phyloP scores from a whole-genome alignment of 768 basidiomycete genomes.

The Psilocybe tampanensis region DNA sequence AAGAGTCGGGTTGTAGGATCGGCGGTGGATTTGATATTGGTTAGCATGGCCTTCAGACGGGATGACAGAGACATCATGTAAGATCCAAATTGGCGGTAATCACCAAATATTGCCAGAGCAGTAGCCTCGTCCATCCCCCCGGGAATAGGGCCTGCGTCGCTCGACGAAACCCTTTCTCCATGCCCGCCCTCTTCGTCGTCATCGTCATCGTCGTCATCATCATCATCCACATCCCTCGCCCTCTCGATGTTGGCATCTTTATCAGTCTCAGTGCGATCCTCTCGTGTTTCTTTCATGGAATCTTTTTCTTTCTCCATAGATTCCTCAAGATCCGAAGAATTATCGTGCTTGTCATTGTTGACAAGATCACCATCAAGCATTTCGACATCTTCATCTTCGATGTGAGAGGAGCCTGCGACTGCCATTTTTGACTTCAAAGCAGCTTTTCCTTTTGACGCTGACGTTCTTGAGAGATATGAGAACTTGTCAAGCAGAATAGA shows the following conservation, averaged over 20 bases:
- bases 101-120: conserved; percentile 82
- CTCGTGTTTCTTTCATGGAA: conserved; percentile 28
- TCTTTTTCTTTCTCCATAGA: conserved; percentile 42
- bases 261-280: background rate
- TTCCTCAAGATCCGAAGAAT: conserved; percentile 46
- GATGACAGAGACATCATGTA: conserved; percentile 89
- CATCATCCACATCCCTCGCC: conserved; percentile 41
- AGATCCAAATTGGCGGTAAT: conserved; percentile 87
- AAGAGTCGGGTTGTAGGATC: conserved; percentile 85
- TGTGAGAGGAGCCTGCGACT: conserved; percentile 62
- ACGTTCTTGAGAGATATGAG: conserved; percentile 36
- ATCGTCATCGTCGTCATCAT: conserved; percentile 43
- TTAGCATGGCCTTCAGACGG: conserved; percentile 88
- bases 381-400: conserved; percentile 73
- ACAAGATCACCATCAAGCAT: conserved; percentile 70
- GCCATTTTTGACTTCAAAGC: conserved; percentile 61
- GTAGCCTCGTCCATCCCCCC: conserved; percentile 68
- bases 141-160: conserved; percentile 45
- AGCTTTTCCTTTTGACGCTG: conserved; percentile 61
- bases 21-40: conserved; percentile 83
- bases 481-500: conserved; percentile 12
- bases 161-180: conserved; percentile 37
- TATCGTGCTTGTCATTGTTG: conserved; percentile 43
- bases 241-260: conserved; percentile 11
- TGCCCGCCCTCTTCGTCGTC: conserved; percentile 51